These are phyloP conservation scores for Sordariomycetes sp. DNA, from an alignment of 2,329 filamentous ascomycete genomes.

Conservation along the genomic window DNA sequence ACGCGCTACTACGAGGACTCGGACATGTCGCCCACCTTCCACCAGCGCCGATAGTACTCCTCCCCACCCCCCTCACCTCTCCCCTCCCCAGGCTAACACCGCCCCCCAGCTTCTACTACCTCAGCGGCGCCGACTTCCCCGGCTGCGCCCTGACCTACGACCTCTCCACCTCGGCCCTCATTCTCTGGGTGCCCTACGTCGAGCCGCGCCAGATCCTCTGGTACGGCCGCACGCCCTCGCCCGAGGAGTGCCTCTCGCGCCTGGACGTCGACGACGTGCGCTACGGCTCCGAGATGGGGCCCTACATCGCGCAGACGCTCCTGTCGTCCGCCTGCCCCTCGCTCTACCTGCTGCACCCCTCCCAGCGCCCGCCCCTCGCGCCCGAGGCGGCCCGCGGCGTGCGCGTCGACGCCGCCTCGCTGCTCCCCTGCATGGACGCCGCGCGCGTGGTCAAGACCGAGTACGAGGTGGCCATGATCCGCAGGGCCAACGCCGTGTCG, in stretches of 20 bases:
- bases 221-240: conserved; percentile 49
- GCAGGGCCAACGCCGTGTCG: conserved; percentile 71
- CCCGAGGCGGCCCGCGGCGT: conserved; percentile 25
- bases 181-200: conserved; percentile 63
- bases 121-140: conserved; percentile 42
- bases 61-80: not conserved
- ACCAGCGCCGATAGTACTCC: conserved; percentile 46
- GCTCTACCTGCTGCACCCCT: conserved; percentile 34
- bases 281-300: conserved; percentile 43
- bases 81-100: conserved; percentile 5
- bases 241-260: conserved; percentile 47
- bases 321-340: conserved; percentile 25
- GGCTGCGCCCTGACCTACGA: conserved; percentile 48
- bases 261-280: conserved; percentile 65
- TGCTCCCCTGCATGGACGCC: conserved; percentile 66
- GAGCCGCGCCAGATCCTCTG: conserved; percentile 52
- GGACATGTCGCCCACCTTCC: conserved; percentile 43
- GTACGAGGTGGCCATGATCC: conserved; percentile 78
- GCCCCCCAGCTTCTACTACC: conserved; percentile 45
- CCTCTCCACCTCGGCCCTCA: conserved; percentile 48
- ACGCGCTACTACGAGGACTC: conserved; percentile 45
- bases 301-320: conserved; percentile 28
- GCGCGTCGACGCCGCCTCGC: conserved; percentile 34
- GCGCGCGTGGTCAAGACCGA: conserved; percentile 73
- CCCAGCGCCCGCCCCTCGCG: conserved; percentile 26